Base-by-base conservation (phyloP, 345 rosid genomes). In the Pseudoturritis turrita region DNA sequence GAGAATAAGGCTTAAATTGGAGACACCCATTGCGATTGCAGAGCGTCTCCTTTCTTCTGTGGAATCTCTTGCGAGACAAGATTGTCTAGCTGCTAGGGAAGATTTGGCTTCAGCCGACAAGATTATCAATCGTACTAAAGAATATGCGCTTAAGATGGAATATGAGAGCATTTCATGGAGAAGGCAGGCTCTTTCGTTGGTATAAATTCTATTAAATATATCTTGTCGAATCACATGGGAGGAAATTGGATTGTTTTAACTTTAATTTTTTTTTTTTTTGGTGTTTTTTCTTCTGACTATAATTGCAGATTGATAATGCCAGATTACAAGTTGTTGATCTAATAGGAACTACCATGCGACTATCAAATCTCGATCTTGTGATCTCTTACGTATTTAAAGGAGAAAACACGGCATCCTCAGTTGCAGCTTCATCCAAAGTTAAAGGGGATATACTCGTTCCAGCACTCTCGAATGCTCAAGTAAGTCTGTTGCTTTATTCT, bases 1-100 rank as follows among this genome's bases (percentile, higher is more conserved):
- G 74, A 87, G 99, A 79, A 84, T 88, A 78, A 87, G 77, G 82
- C 97, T 95, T 78, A 95, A 91, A 83, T 90, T 95, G 67, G 96
- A 86, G 86, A 95, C 96, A 28, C 96, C 97, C 18, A 81, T 87
- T 69, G 82, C 82, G 29, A 89, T 91, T 80, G 93, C 97, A 8
- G 93, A 91, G 60, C 88, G 87, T 31, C 72, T 91, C 21, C 85
- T 91, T 73, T 86, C 96, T 68, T 73, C 86, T 11, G 88, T 87
- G 64, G 96, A 87, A 64, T 72, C 86, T 79, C 81, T 80, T 73
- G 73, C 86, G 76, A 70, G 82, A 69, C 81, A 86, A 78, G 93
- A 88, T 40, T 74, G 77, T 40, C 57, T 75, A 78, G 47, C 79
- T 74, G 89, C 96, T 19, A 78, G 56, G 77, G 85, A 81, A 78